Conservation (phyloP, 2,329 filamentous ascomycete species). For the Diaporthe capsici region DNA sequence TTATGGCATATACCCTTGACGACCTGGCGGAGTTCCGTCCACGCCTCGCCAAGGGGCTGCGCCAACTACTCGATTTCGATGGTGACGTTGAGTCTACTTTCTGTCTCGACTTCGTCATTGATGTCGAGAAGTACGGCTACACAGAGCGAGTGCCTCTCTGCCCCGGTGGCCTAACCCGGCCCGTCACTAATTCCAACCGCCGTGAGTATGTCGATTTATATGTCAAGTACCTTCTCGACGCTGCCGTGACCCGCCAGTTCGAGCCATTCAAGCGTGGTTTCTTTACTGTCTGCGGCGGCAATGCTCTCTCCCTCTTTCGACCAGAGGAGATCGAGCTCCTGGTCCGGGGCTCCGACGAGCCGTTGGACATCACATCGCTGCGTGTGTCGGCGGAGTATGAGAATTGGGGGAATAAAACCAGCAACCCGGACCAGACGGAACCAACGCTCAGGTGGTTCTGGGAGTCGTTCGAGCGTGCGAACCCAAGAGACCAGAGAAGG, state of each 20-base stretch:
- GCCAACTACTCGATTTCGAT: constrained; percentile 83
- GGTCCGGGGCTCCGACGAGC: constrained; percentile 86
- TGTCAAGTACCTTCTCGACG: constrained; percentile 84
- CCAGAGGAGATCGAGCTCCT: constrained; percentile 94
- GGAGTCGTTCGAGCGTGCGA: constrained; percentile 80
- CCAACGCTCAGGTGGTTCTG: constrained; percentile 89
- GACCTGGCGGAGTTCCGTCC: constrained; percentile 89
- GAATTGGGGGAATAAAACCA: constrained; percentile 73
- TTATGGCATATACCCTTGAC: constrained; percentile 81
- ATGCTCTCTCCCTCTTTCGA: constrained; percentile 87
- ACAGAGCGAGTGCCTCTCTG: constrained; percentile 78
- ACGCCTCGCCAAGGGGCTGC: constrained; percentile 79
- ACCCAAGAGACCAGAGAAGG: constrained; percentile 79
- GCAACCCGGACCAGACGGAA: constrained; percentile 70
- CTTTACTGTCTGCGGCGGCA: constrained; percentile 91
- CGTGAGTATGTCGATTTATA: constrained; percentile 91
- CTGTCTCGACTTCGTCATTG: constrained; percentile 84
- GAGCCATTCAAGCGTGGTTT: constrained; percentile 96
- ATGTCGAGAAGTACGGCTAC: constrained; percentile 83
- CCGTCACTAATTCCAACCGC: constrained; percentile 88
- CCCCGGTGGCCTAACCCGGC: constrained; percentile 77
- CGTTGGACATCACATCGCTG: constrained; percentile 82
- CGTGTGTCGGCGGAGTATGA: constrained; percentile 85
- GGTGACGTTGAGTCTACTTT: constrained; percentile 87
- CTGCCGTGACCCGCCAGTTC: constrained; percentile 83